Conservation (phyloP, 2,329 filamentous ascomycete species). For the Xylariaceae sp. region DNA sequence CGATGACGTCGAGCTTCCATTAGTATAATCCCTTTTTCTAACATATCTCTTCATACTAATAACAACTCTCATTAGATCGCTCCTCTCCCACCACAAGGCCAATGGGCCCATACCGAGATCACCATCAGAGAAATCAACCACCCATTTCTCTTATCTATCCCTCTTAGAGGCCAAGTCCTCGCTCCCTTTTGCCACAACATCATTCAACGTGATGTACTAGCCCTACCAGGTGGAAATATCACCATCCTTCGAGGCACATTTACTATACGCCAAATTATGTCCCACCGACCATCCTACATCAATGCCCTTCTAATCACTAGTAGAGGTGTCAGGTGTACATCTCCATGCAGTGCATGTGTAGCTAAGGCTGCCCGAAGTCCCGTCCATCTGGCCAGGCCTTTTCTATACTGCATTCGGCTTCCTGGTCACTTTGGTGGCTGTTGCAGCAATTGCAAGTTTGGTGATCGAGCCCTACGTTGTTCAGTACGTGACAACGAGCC, state of each 20-base stretch:
- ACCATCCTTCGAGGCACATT: not conserved
- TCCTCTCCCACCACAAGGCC: too few species aligned
- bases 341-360: not conserved
- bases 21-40: too few species aligned
- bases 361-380: not conserved
- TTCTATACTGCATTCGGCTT: not conserved
- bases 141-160: not conserved
- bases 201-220: not conserved
- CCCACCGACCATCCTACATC: not conserved
- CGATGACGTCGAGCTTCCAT: too few species aligned
- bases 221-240: not conserved
- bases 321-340: not conserved
- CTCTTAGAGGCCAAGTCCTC: not conserved
- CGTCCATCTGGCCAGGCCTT: not conserved
- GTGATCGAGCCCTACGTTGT: not conserved
- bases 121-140: not conserved
- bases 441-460: not conserved
- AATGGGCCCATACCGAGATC: not conserved
- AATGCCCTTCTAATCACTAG: not conserved
- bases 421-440: not conserved
- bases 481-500: not conserved
- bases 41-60: too few species aligned
- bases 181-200: not conserved
- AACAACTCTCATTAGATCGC: too few species aligned
- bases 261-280: not conserved